These are phyloP conservation scores for Fusarium coicis DNA, from an alignment of 2,329 filamentous ascomycete species.

Conservation along the genomic window DNA sequence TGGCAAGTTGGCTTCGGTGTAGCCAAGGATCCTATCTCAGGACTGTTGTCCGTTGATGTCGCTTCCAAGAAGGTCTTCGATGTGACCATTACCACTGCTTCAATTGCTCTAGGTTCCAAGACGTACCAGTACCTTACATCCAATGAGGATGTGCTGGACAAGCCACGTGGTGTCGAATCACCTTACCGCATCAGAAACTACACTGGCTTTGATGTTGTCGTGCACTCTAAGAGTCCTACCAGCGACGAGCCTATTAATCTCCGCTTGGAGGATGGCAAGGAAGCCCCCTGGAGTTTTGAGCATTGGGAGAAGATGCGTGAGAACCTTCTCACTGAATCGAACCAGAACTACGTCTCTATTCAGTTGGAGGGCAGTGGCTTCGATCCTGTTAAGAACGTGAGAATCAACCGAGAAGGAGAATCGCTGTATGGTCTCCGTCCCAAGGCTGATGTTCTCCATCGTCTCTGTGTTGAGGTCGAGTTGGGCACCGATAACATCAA, in stretches of 20 bases:
- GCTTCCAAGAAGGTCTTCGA: conserved; percentile 92
- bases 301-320: conserved; percentile 97
- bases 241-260: conserved; percentile 76
- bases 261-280: conserved; percentile 86
- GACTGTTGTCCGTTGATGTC: conserved; percentile 83
- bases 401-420: conserved; percentile 94
- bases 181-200: conserved; percentile 96
- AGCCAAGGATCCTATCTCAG: conserved; percentile 78
- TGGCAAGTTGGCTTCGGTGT: conserved; percentile 96
- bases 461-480: conserved; percentile 89
- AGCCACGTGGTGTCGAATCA: conserved; percentile 89
- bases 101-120: conserved; percentile 92
- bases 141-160: conserved; percentile 86
- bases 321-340: conserved; percentile 85
- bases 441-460: conserved; percentile 85
- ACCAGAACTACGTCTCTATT: conserved; percentile 81
- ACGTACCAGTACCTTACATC: conserved; percentile 91
- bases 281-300: conserved; percentile 95
- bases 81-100: conserved; percentile 90
- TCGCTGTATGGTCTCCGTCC: conserved; percentile 89
- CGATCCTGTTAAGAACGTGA: conserved; percentile 87
- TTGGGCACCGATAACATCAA: conserved; percentile 97
- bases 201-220: conserved; percentile 88
- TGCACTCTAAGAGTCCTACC: conserved; percentile 79
- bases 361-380: conserved; percentile 94